Percentiles rank a stretch among this genome's conserved stretches.
phyloP scores from a whole-genome alignment of 805 yeast species.

The Ogataea sp. region DNA sequence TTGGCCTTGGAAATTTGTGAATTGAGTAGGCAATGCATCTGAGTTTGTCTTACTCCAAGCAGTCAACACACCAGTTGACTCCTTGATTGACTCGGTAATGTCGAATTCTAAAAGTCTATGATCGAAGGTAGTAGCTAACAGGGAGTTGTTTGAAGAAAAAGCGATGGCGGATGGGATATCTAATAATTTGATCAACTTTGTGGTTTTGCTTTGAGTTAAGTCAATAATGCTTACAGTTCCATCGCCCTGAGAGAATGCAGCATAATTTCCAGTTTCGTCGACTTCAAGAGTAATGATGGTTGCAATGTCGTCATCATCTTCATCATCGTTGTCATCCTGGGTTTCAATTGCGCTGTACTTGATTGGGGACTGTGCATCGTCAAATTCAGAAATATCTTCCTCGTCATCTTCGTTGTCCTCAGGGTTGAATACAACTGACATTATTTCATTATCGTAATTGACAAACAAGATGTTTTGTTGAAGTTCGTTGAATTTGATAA shows the following conservation, averaged over 20 bases:
- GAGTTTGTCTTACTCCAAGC: slow-evolving; percentile 76
- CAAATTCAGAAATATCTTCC: slow-evolving; percentile 28
- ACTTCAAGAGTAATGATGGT: slow-evolving; percentile 46
- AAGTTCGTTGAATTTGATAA: slow-evolving; percentile 36
- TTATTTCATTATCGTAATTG: slow-evolving; percentile 53
- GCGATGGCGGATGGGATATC: slow-evolving; percentile 52
- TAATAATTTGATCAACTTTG: slow-evolving; percentile 49
- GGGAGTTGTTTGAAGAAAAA: slow-evolving; percentile 36
- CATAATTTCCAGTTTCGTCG: slow-evolving; percentile 32
- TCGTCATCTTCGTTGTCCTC: slow-evolving; percentile 30
- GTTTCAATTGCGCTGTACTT: slow-evolving; percentile 28
- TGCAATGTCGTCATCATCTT: background rate
- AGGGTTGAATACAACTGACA: slow-evolving; percentile 26
- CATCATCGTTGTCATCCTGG: slow-evolving; percentile 1
- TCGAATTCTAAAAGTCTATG: slow-evolving; percentile 69
- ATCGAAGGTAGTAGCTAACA: slow-evolving; percentile 64
- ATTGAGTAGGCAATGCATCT: slow-evolving; percentile 63
- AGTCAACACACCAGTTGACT: slow-evolving; percentile 35
- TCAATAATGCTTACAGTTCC: slow-evolving; percentile 54
- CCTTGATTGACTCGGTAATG: slow-evolving; percentile 11
- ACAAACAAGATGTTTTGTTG: slow-evolving; percentile 38
- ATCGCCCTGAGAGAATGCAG: slow-evolving; percentile 54
- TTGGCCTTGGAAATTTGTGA: slow-evolving; percentile 49
- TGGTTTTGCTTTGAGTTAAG: slow-evolving; percentile 21
- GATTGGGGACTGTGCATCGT: slow-evolving; percentile 27